Conservation (phyloP, 192 early-diverging fungal genomes). For the Podila verticillata region DNA sequence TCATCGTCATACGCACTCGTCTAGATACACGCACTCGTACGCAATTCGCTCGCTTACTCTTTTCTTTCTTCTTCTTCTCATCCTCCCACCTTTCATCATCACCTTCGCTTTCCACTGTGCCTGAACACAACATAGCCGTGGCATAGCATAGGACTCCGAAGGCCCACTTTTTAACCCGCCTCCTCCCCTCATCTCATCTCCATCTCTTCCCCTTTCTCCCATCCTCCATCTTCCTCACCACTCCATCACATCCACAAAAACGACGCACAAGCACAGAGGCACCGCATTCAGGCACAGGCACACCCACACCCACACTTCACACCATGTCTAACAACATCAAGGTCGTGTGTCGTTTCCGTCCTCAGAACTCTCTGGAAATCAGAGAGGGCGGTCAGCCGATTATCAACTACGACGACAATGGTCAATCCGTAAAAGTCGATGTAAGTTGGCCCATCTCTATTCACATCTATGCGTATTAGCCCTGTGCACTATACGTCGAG, state of each 20-base stretch:
- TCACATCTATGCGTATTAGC: too few relatives aligned
- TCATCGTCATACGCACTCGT: too few relatives aligned
- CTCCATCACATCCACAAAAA: background rate
- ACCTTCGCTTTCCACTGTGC: background rate
- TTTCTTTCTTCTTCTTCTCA: constrained; percentile 6
- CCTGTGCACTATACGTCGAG: too few relatives aligned
- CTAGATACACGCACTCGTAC: constrained; percentile 4
- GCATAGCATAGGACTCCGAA: background rate
- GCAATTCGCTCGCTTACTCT: too few relatives aligned
- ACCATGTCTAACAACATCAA: constrained; percentile 84
- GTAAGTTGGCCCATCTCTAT: constrained; percentile 33
- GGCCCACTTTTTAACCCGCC: background rate
- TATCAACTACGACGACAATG: constrained; percentile 78
- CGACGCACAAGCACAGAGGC: background rate
- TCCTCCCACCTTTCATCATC: too few relatives aligned
- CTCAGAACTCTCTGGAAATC: constrained; percentile 92
- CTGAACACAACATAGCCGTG: background rate
- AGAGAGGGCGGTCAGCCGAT: constrained; percentile 91
- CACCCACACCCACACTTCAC: background rate
- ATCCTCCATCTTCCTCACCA: too few relatives aligned
- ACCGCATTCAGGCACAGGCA: too few relatives aligned
- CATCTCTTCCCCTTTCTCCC: too few relatives aligned
- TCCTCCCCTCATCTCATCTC: too few relatives aligned
- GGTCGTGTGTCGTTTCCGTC: constrained; percentile 97
- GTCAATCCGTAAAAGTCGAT: constrained; percentile 64